Percentiles rank a stretch among this genome's conserved stretches.
Evolutionary conservation across 306 rosid species (phyloP).

Genomic region (Glycine tomentella): DNA sequence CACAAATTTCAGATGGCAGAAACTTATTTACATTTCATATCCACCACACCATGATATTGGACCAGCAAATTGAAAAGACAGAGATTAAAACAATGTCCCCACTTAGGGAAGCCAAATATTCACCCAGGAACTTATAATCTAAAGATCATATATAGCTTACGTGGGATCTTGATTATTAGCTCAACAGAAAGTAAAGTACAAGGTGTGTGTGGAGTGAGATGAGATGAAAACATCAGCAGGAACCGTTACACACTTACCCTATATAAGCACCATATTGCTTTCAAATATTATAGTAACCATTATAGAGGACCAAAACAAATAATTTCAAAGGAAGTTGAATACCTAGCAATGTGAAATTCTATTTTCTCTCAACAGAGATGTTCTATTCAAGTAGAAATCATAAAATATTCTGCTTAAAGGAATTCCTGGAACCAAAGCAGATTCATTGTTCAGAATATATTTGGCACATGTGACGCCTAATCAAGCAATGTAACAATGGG

Average conservation of each 20-base stretch:
- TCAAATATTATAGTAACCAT: not conserved
- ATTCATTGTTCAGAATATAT: not conserved
- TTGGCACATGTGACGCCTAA: no score
- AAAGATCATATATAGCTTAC: no score
- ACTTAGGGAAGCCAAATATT: no score
- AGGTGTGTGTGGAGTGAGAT: not conserved
- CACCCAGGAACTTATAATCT: no score
- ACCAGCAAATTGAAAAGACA: no score
- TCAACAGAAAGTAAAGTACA: no score
- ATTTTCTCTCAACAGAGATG: not conserved
- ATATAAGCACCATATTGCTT: not conserved
- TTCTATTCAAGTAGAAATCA: constrained; percentile 7
- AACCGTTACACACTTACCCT: not conserved
- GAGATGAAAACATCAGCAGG: not conserved
- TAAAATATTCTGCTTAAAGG: constrained; percentile 9
- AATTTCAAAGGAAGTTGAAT: not conserved
- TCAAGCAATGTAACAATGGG: no score
- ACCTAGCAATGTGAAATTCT: not conserved
- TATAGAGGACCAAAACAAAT: not conserved
- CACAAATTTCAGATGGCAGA: no score
- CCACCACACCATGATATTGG: no score
- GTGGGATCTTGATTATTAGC: no score
- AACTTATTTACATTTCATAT: no score
- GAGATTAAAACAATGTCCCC: no score
- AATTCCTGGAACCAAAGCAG: constrained; percentile 12